These are phyloP conservation scores for Pyrenophora tritici-repentis DNA, from an alignment of 2,329 filamentous ascomycete species.

Conservation along the genomic window DNA sequence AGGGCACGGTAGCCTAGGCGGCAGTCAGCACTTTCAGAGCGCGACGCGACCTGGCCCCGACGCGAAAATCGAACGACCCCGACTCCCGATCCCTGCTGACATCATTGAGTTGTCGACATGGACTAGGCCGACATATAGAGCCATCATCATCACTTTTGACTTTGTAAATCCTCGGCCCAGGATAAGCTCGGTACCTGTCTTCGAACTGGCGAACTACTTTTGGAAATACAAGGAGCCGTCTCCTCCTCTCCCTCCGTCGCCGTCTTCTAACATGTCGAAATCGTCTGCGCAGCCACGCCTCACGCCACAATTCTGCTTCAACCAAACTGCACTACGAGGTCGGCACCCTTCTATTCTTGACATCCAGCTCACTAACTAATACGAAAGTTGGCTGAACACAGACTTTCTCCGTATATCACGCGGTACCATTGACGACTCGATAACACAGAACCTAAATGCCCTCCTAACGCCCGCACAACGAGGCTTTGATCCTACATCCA, in stretches of 20 bases:
- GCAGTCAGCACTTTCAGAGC: slow-evolving; percentile 21
- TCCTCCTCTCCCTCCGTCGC: slow-evolving; percentile 15
- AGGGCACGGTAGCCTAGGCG: slow-evolving; percentile 20
- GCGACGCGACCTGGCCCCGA: slow-evolving; percentile 35
- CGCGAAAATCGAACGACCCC: slow-evolving; percentile 22
- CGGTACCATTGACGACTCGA: slow-evolving; percentile 86
- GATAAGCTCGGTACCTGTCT: too few species aligned
- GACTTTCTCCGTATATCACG: slow-evolving; percentile 91
- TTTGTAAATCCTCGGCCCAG: slow-evolving; percentile 2
- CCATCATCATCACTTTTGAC: slow-evolving; percentile 18
- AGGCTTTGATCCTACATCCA: slow-evolving; percentile 81
- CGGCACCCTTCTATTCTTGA: slow-evolving; percentile 12
- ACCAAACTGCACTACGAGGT: slow-evolving; percentile 57
- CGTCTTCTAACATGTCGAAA: slow-evolving; percentile 46
- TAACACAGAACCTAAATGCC: slow-evolving; percentile 90
- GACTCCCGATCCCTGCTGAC: slow-evolving; percentile 33
- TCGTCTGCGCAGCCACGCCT: slow-evolving; percentile 48
- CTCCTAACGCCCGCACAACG: slow-evolving; percentile 73
- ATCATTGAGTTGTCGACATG: slow-evolving; percentile 32
- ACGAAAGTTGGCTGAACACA: slow-evolving; percentile 47
- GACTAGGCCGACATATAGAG: slow-evolving; percentile 12
- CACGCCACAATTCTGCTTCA: slow-evolving; percentile 58
- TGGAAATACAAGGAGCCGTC: slow-evolving; percentile 30
- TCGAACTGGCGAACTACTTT: slow-evolving; percentile 39
- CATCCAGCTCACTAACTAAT: slow-evolving; percentile 44